phyloP scores from a whole-genome alignment of 352 stramenopile species.

The Pythium chondricola region DNA sequence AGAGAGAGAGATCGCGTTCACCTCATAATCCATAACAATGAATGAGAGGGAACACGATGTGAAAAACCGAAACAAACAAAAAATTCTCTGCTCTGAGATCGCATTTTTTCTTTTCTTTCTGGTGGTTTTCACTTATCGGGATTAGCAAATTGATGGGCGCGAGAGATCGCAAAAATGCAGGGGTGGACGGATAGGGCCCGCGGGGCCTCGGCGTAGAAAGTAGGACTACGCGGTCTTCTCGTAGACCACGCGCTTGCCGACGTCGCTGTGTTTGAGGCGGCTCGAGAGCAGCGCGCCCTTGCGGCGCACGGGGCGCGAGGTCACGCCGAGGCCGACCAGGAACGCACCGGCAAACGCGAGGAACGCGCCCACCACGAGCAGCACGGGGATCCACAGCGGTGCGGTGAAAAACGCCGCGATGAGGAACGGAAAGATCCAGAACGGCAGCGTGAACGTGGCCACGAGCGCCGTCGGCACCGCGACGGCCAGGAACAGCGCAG shows the following conservation, averaged over 20 bases:
- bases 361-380: constrained; percentile 60
- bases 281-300: constrained; percentile 63
- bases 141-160: too few relatives aligned
- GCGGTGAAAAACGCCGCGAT: constrained; percentile 72
- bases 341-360: constrained; percentile 61
- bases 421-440: constrained; percentile 82
- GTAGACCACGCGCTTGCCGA: constrained; percentile 79
- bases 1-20: constrained; percentile 8
- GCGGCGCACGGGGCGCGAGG: constrained; percentile 66
- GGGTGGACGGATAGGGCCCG: too few relatives aligned
- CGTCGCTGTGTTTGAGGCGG: constrained; percentile 78
- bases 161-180: too few relatives aligned
- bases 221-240: constrained; percentile 71
- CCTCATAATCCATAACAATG: too few relatives aligned
- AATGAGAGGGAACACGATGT: not conserved
- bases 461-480: constrained; percentile 63
- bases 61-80: constrained; percentile 1
- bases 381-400: constrained; percentile 66
- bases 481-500: constrained; percentile 58
- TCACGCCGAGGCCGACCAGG: constrained; percentile 67
- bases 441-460: constrained; percentile 72
- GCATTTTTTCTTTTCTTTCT: too few relatives aligned
- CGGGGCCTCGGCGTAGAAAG: too few relatives aligned
- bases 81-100: not conserved
- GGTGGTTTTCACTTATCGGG: too few relatives aligned